Base-by-base conservation (phyloP, 208 protist genomes). In the Herpetomonas samuelpessoai region DNA sequence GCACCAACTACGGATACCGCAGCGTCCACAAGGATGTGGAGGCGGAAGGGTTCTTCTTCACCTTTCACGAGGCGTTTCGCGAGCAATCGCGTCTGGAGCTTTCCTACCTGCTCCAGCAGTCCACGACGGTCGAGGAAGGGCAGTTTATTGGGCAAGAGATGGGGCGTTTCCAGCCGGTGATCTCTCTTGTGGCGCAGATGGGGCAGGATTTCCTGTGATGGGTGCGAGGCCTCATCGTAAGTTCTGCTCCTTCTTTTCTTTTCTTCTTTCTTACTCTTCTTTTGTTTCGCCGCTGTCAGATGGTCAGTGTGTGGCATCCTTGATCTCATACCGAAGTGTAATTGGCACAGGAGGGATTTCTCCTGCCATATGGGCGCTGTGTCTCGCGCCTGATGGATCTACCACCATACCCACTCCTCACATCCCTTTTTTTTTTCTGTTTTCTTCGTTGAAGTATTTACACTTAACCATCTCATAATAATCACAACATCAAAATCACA, bases 1-100 rank as follows among this genome's bases (percentile, higher is more conserved):
- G 86, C 73, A 92, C 83, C 48, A 96, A 96, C 75, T 92, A 92
- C 47, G 87, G 91, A 9, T 79, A 86, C 61, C 91, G 91, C 48
- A 91, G 81, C 22, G 82, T 89, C 0, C 76, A 90, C 64, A 88
- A 85, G 46, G 91, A 96, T 52, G 73, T 96, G 18, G 91, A 96
- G 77, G 67, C 74, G 28, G 76, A 86, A 63, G 74, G 64, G 39
- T 78, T 92, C 52, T 49, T 96, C 19, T 75, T 81, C 53, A 92
- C 86, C 9, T 63, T 63, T 14, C 74, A 86, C 71, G 30, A 50
- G 12, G 19, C 52, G 0, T 68, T 94, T 66, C 88, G 80, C 1
- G 80, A 63, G 47, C 66, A 57, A 25, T 50, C 90, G 25, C 73
- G 79, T n/a, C 27, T 68, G 41, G 88, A 94, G 46, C 68, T 94